A percentile compares a stretch with the other conserved stretches of the same genome.
phyloP scores from a whole-genome alignment of 345 rosid species.

The Garcia nutans region DNA sequence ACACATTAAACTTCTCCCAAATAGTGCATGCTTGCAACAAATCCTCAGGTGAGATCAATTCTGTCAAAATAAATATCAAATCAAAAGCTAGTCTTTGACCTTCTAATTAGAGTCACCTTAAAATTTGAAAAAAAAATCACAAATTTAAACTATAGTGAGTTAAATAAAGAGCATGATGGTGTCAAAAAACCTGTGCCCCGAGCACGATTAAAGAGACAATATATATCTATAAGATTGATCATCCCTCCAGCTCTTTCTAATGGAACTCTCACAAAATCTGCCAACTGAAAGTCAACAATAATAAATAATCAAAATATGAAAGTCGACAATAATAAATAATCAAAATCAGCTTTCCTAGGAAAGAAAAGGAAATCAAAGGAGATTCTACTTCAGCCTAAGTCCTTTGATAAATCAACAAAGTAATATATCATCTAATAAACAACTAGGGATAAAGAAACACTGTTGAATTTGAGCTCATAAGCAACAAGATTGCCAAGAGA shows the following conservation, averaged over 20 bases:
- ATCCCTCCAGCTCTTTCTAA: conserved; percentile 90
- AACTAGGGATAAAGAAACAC: neutral
- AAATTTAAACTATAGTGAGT: neutral
- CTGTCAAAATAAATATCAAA: conserved; percentile 33
- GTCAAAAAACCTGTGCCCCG: conserved; percentile 77
- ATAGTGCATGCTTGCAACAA: conserved; percentile 87
- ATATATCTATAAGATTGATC: conserved; percentile 88
- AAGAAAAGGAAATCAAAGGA: neutral
- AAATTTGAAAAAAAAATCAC: neutral
- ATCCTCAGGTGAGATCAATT: conserved; percentile 94
- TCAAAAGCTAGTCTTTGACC: neutral
- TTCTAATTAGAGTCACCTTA: neutral
- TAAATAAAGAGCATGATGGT: neutral
- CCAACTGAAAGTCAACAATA: conserved; percentile 51
- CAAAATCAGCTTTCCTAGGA: conserved; percentile 12
- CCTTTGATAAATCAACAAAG: neutral
- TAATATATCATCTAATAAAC: neutral
- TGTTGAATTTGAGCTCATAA: neutral
- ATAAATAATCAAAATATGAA: conserved; percentile 28
- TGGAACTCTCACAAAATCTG: conserved; percentile 91
- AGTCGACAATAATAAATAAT: conserved; percentile 18
- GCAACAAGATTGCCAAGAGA: neutral
- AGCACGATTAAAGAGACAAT: conserved; percentile 94
- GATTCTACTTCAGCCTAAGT: neutral
- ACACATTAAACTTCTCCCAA: conserved; percentile 97